Conservation (phyloP, 305 asterid genomes). For the Fraxinus paxiana region DNA sequence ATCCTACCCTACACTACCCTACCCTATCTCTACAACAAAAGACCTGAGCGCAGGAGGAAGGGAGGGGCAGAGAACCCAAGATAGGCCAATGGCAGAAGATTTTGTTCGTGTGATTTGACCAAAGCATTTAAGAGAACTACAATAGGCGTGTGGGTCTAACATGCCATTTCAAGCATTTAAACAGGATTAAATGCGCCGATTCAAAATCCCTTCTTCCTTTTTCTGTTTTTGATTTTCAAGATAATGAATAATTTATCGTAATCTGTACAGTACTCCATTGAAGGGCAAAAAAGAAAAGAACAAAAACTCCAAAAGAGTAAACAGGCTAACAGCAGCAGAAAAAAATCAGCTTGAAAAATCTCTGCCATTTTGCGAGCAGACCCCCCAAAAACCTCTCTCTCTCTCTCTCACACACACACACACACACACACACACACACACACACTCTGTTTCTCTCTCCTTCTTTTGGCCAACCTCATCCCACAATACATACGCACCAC, state of each 20-base stretch:
- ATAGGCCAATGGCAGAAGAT: constrained; percentile 25
- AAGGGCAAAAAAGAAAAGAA: constrained; percentile 15
- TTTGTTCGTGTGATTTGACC: constrained; percentile 38
- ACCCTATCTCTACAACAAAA: constrained; percentile 16
- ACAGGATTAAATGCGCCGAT: constrained; percentile 3
- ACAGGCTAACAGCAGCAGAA: constrained; percentile 25
- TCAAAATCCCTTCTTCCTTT: neutral
- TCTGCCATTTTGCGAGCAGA: constrained; percentile 37
- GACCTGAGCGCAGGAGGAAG: neutral
- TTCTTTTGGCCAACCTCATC: constrained; percentile 20
- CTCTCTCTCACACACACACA: constrained; percentile 1
- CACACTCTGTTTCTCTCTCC: constrained; percentile 4
- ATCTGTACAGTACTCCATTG: constrained; percentile 10
- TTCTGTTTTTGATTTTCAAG: neutral
- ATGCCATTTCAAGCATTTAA: constrained; percentile 18
- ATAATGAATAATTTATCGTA: neutral
- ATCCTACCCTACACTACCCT: neutral
- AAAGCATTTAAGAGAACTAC: constrained; percentile 23
- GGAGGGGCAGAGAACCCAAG: constrained; percentile 11
- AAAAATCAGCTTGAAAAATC: constrained; percentile 16
- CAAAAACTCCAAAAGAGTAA: neutral
- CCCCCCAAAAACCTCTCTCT: neutral
- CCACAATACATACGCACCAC: constrained; percentile 20
- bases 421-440: neutral
- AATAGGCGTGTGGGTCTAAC: constrained; percentile 12